Evolutionary conservation across 768 basidiomycete species (phyloP).

Genomic region (Arthromyces matolae): DNA sequence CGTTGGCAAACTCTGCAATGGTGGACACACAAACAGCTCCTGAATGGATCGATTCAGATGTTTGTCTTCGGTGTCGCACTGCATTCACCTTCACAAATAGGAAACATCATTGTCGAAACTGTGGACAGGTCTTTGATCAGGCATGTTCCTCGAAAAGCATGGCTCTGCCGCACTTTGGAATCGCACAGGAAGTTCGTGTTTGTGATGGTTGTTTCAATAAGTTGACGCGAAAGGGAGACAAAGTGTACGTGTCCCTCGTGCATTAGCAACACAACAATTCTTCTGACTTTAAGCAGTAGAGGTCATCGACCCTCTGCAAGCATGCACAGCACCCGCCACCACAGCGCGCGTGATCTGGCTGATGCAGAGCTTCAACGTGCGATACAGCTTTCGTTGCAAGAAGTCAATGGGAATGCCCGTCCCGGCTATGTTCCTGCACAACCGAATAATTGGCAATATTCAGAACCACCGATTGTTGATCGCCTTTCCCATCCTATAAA

Average conservation of each 20-base stretch:
- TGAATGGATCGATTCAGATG: conserved; percentile 95
- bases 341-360: conserved; percentile 55
- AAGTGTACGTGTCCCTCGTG: conserved; percentile 36
- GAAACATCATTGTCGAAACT: conserved; percentile 98
- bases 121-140: conserved; percentile 95
- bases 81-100: conserved; percentile 93
- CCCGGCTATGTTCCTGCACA: conserved; percentile 71
- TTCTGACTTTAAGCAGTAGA: too few relatives aligned
- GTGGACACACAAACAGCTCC: conserved; percentile 90
- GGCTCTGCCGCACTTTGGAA: conserved; percentile 89
- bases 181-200: conserved; percentile 87
- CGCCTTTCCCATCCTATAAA: conserved; percentile 39
- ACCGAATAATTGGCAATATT: conserved; percentile 55
- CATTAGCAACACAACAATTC: conserved; percentile 22
- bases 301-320: conserved; percentile 54
- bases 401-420: conserved; percentile 53
- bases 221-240: conserved; percentile 61
- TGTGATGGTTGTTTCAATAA: conserved; percentile 90
- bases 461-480: conserved; percentile 71
- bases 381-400: conserved; percentile 86
- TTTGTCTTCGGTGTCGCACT: conserved; percentile 89
- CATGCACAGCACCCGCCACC: conserved; percentile 50
- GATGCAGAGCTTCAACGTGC: conserved; percentile 93
- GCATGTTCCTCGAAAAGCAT: conserved; percentile 83
- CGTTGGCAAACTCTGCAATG: conserved; percentile 73